A percentile compares a stretch with the other conserved stretches of the same genome.
Conservation (phyloP, 192 early-diverging fungal genomes). For the Backusella circina region DNA sequence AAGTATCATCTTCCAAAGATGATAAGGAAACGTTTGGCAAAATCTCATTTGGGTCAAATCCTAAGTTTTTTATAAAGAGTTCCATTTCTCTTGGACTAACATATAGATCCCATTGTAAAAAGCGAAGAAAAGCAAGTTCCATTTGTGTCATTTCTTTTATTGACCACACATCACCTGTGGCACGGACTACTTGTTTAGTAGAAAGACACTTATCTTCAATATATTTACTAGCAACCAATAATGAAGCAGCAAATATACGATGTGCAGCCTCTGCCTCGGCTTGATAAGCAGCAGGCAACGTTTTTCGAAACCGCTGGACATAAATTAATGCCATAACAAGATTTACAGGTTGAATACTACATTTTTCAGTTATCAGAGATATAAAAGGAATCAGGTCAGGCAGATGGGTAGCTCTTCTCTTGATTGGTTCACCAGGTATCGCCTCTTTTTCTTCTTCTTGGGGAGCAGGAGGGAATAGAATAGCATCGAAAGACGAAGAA, state of each 20-base stretch:
- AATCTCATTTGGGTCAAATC: constrained; percentile 23
- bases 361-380: constrained; percentile 35
- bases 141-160: constrained; percentile 38
- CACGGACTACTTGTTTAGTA: constrained; percentile 31
- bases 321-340: constrained; percentile 38
- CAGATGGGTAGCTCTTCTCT: constrained; percentile 17
- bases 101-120: constrained; percentile 33
- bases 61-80: constrained; percentile 21
- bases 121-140: constrained; percentile 34
- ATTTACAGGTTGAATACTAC: constrained; percentile 24
- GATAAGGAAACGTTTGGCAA: background rate
- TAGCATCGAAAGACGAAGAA: constrained; percentile 36
- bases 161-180: constrained; percentile 38
- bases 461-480: constrained; percentile 23
- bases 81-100: constrained; percentile 25
- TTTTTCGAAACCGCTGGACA: constrained; percentile 32
- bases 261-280: constrained; percentile 36
- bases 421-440: background rate
- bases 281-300: constrained; percentile 33
- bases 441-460: background rate
- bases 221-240: constrained; percentile 38
- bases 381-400: constrained; percentile 37
- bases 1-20: constrained; percentile 4
- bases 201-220: constrained; percentile 33
- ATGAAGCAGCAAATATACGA: constrained; percentile 36